These are phyloP conservation scores for Verbascum thapsus DNA, from an alignment of 257 asterid genomes.

Conservation along the genomic window DNA sequence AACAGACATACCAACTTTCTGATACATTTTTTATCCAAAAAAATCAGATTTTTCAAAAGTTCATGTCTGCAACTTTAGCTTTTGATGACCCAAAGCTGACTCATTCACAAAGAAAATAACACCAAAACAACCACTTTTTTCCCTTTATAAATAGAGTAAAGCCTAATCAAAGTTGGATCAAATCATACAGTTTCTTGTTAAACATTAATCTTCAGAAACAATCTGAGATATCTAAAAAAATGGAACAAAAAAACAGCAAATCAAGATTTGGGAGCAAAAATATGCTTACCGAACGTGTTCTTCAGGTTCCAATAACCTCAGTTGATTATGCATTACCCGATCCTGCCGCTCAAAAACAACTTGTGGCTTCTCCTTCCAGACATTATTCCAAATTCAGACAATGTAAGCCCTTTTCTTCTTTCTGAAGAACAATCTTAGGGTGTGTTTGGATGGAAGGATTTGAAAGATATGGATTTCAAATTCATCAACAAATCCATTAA, in stretches of 20 bases:
- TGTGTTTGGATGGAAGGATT: too few relatives aligned
- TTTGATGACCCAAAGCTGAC: conserved; percentile 18
- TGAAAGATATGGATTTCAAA: too few relatives aligned
- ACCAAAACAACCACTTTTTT: background rate
- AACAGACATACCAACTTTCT: conserved; percentile 9
- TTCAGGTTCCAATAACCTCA: conserved; percentile 29
- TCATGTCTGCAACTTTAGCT: background rate
- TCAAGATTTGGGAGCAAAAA: background rate
- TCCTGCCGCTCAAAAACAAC: conserved; percentile 22
- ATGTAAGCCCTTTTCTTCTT: conserved; percentile 24
- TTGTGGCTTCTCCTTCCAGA: conserved; percentile 29
- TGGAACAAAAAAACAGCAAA: conserved; percentile 21
- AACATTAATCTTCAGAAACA: background rate
- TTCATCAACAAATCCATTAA: too few relatives aligned
- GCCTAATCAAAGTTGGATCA: background rate
- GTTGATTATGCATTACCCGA: conserved; percentile 16
- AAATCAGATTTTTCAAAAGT: background rate
- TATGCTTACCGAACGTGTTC: too few relatives aligned
- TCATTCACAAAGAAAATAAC: background rate
- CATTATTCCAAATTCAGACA: conserved; percentile 27
- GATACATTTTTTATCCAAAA: background rate
- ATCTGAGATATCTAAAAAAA: conserved; percentile 6
- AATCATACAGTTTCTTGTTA: background rate
- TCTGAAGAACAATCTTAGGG: too few relatives aligned
- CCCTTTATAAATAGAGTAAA: conserved; percentile 17